A percentile compares a stretch with the other conserved stretches of the same genome.
Evolutionary conservation across 495 filamentous ascomycete species (phyloP).

Genomic region (Neurospora pannonica): DNA sequence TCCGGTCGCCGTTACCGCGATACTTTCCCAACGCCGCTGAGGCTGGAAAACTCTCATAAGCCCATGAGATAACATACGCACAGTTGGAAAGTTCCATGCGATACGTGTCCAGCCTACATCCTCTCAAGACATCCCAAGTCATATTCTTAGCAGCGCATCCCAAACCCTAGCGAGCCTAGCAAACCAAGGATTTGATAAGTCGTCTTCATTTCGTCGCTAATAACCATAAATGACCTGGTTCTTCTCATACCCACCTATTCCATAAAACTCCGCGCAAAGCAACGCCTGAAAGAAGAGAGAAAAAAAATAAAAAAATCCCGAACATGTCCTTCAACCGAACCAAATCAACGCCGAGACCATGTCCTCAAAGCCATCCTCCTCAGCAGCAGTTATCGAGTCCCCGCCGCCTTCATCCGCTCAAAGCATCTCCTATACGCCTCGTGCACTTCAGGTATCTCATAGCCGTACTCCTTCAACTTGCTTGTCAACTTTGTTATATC

Average conservation of each 20-base stretch:
- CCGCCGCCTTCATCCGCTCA: slow-evolving; percentile 53
- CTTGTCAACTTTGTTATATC: slow-evolving; percentile 50
- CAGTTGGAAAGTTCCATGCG: not conserved
- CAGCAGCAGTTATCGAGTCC: slow-evolving; percentile 25
- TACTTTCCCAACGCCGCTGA: not conserved
- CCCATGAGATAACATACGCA: too few relatives aligned
- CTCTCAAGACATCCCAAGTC: not conserved
- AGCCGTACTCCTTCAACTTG: slow-evolving; percentile 51
- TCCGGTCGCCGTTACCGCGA: not conserved
- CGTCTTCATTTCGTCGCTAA: not conserved
- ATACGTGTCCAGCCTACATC: not conserved
- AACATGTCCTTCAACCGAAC: not conserved
- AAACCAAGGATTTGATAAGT: not conserved
- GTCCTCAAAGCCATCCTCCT: not conserved
- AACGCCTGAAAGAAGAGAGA: not conserved
- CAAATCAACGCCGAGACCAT: not conserved
- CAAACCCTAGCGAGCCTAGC: not conserved
- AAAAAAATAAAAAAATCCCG: not conserved
- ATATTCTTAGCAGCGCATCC: not conserved
- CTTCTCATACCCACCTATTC: not conserved
- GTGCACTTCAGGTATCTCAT: slow-evolving; percentile 51
- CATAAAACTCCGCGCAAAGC: not conserved
- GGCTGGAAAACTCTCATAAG: not conserved
- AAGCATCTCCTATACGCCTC: slow-evolving; percentile 53
- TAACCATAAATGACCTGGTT: not conserved